Conservation (phyloP, 23 red algal genomes). For the Gracilaria vermiculophylla region DNA sequence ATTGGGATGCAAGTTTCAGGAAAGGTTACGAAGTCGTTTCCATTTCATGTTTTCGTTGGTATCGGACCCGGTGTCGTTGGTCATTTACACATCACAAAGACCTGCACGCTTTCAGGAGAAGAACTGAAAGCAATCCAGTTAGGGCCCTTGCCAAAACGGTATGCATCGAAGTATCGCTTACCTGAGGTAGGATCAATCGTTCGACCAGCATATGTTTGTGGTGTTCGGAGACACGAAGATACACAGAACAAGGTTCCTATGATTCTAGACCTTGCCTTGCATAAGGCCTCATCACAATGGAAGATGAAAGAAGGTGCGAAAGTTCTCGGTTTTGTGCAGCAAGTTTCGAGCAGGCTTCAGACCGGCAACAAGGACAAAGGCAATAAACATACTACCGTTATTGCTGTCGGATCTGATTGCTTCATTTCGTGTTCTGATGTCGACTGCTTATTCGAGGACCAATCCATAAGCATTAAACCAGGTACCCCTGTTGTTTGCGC, state of each 20-base stretch:
- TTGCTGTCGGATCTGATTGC: background rate
- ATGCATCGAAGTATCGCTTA: conserved; percentile 8
- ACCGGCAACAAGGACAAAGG: background rate
- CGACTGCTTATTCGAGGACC: conserved; percentile 20
- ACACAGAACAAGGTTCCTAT: conserved; percentile 11
- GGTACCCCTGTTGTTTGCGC: conserved; percentile 37
- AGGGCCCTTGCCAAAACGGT: background rate
- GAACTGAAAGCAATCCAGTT: background rate
- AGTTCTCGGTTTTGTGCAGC: conserved; percentile 42
- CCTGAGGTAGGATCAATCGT: conserved; percentile 28
- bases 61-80: conserved; percentile 41
- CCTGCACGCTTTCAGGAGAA: background rate
- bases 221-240: conserved; percentile 6
- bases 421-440: conserved; percentile 23
- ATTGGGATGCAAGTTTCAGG: conserved; percentile 49
- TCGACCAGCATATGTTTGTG: conserved; percentile 17
- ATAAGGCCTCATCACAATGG: background rate
- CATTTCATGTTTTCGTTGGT: conserved; percentile 12
- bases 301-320: background rate
- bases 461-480: background rate
- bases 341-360: background rate
- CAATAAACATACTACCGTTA: background rate
- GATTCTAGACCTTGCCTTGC: conserved; percentile 21
- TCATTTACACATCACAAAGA: conserved; percentile 50
- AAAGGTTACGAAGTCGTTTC: conserved; percentile 18